Evolutionary conservation across 108 stramenopile genomes (phyloP).

Genomic region (Fragilariopsis cylindrus): DNA sequence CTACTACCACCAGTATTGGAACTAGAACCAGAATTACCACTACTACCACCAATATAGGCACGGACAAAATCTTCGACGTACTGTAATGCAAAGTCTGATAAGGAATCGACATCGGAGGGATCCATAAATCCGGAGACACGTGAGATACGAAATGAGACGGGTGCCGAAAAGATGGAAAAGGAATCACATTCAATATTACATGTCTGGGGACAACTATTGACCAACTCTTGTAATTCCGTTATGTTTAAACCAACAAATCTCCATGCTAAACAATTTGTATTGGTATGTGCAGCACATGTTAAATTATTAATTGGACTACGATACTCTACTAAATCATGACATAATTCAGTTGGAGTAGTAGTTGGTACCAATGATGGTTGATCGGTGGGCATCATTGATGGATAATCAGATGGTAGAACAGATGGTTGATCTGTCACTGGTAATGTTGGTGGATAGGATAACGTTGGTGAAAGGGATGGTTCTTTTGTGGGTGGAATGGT

Average conservation of each 20-base stretch:
- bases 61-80: constrained; percentile 20
- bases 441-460: constrained; percentile 12
- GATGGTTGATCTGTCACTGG: constrained; percentile 14
- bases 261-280: constrained; percentile 45
- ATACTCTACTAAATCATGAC: constrained; percentile 44
- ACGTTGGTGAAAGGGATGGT: neutral
- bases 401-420: constrained; percentile 7
- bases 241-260: constrained; percentile 36
- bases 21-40: neutral
- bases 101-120: constrained; percentile 1
- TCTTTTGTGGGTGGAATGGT: neutral
- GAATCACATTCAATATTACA: constrained; percentile 45
- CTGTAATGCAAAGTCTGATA: neutral
- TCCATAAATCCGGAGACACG: constrained; percentile 27
- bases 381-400: constrained; percentile 13
- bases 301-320: constrained; percentile 44
- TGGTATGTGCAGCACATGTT: constrained; percentile 33
- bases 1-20: neutral
- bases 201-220: constrained; percentile 41
- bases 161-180: constrained; percentile 21
- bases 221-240: constrained; percentile 24
- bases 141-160: constrained; percentile 15
- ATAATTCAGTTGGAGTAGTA: constrained; percentile 14
- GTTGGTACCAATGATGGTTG: constrained; percentile 9
- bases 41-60: neutral